Evolutionary conservation across 805 yeast genomes (phyloP), one percentile per base, ranked within the genome.

Genomic region (Metschnikowia bowlesiae): DNA sequence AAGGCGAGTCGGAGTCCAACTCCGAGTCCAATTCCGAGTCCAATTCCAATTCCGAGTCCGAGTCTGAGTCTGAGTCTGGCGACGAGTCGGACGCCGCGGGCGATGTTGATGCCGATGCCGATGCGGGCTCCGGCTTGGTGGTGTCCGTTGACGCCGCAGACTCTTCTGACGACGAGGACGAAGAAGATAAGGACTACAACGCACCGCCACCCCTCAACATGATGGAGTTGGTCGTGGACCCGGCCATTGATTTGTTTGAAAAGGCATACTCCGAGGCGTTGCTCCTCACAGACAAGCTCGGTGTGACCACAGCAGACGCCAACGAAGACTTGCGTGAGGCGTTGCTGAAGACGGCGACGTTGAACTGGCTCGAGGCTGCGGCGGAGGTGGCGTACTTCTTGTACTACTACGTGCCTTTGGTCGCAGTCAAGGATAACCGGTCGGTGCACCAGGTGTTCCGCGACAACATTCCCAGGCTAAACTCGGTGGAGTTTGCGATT

Each of bases 121-220:
- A 5, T 7, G 16, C 6, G 8, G 36, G 8, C 13, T 8, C 3
- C 8, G 2, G 13, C 8, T n/a, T 9, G 7, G 39, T n/a, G 9
- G 16, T 22, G 8, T 39, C 41, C 0, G 28, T 39, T n/a, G 41
- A 16, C 16, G 74, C 67, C 30, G 66, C 59, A 13, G 63, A 62
- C 22, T 66, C 22, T 22, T 22, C 51, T 11, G 68, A 54, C 26
- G 73, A 64, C 10, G 70, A 62, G 13, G 74, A 69, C 31, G 66
- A 60, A 14, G 63, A 62, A 26, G 77, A 73, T 55, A 59, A 59
- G 49, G 74, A 70, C 53, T 69, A 65, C 60, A 52, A 66, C 39
- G 70, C 63, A 11, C 68, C 68, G 1, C 74, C 77, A 10, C 78
- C 78, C 30, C 53, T 73, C 44, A 62, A 69, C 54, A 59, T 73